A percentile compares a stretch with the other conserved stretches of the same genome.
Conservation (phyloP, 345 rosid genomes). For the Psidium friedrichsthalianum region DNA sequence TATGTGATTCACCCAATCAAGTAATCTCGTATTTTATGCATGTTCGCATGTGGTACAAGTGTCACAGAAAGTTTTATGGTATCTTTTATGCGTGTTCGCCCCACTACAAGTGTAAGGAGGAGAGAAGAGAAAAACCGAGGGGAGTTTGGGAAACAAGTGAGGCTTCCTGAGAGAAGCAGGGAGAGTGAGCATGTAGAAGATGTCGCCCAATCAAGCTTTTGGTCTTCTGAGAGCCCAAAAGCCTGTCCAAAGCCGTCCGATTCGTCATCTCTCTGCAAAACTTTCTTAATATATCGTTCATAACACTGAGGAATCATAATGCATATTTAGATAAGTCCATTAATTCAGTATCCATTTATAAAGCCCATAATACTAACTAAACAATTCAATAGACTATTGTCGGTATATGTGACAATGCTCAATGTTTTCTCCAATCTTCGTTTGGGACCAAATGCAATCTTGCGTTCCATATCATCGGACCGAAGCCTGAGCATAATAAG, state of each 20-base stretch:
- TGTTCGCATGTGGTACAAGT: not conserved
- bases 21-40: too few species aligned
- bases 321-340: too few species aligned
- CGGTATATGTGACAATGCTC: too few species aligned
- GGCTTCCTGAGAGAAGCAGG: not conserved
- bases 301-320: too few species aligned
- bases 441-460: too few species aligned
- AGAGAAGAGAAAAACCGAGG: not conserved
- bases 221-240: not conserved
- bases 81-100: not conserved
- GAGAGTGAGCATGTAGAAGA: not conserved
- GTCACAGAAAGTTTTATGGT: too few species aligned
- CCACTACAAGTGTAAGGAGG: not conserved
- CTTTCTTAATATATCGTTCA: not conserved
- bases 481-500: too few species aligned
- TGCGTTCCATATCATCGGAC: too few species aligned
- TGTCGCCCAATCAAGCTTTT: conserved; percentile 12
- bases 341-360: too few species aligned
- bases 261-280: not conserved
- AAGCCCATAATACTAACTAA: too few species aligned
- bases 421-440: too few species aligned
- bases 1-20: not conserved
- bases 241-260: not conserved
- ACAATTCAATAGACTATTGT: not conserved
- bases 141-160: not conserved